Base-by-base conservation (phyloP, 371 early-diverging fungal species). In the Synchytrium microbalum region DNA sequence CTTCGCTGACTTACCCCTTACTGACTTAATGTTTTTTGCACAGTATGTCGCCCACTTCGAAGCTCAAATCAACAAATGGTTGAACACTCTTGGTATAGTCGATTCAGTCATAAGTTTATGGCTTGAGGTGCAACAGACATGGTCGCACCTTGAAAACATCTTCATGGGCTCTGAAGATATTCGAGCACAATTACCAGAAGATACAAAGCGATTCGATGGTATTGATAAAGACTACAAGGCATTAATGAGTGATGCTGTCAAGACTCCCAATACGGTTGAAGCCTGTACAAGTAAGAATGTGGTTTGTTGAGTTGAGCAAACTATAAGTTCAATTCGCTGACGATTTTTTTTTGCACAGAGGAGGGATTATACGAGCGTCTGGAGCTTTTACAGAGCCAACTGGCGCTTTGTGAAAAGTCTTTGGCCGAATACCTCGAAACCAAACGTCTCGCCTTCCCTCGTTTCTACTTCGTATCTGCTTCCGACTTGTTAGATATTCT, bases 131-230 rank as follows among this genome's bases (percentile, higher is more conserved):
- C 85, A 84, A 64, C 79, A 80, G 59, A 83, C 85, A 1, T 84
- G 85, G 85, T 76, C 75, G 2, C 85, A 84, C 59, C 69, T 84
- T 25, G 83, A 83, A 60, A 82, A 79, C 65, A 84, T 84, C 58
- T 84, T 84, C 64, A 76, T 82, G 71, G 83, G 81, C 13, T 81
- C 81, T 1, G 85, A 84, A 63, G 85, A 84, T 63, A 84, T 84
- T 58, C 72, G 82, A n/a, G 80, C 78, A 2, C 84, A 83, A 70
- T 72, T 84, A 19, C 85, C 85, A 2, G 85, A 84, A 65, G 85
- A 84, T 60, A 79, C 85, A 0, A 78, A 77, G 67, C 67, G 84
- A 2, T 84, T 84, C 63, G 84, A 83, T 63, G 71, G 75, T 1
- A 83, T 83, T 46, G 83, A 83, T 64, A 63, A 75, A 1, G 69